These are phyloP conservation scores for Corchorus capsularis DNA, from an alignment of 345 rosid genomes.

Conservation along the genomic window DNA sequence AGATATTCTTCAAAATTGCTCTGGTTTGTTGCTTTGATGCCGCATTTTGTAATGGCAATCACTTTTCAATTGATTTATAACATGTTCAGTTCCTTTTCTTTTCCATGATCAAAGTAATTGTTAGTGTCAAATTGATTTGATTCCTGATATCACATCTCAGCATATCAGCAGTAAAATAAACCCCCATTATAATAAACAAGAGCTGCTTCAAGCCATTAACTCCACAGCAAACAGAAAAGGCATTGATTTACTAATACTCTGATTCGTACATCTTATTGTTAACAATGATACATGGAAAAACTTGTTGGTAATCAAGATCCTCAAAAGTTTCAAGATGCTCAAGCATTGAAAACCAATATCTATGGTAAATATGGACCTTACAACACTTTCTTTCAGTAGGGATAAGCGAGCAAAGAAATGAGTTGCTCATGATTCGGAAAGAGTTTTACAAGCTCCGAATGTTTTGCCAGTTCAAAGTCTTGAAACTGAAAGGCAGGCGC, in stretches of 20 bases:
- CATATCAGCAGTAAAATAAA: no score
- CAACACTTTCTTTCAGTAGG: conserved; percentile 31
- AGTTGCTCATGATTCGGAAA: conserved; percentile 60
- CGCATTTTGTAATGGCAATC: conserved; percentile 32
- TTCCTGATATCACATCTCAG: no score
- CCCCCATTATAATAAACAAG: no score
- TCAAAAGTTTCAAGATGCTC: background rate
- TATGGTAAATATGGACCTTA: background rate
- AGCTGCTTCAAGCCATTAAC: no score
- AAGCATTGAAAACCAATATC: background rate
- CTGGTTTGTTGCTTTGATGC: conserved; percentile 22
- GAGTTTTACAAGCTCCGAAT: conserved; percentile 52
- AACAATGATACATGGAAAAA: background rate
- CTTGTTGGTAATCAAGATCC: background rate
- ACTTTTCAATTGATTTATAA: no score
- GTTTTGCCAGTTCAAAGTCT: conserved; percentile 80
- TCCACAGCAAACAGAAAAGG: no score
- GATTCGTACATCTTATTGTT: background rate
- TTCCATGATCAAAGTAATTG: no score
- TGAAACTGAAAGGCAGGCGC: conserved; percentile 92
- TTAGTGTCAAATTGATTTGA: no score
- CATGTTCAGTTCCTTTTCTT: background rate
- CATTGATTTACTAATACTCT: no score
- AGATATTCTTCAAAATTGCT: conserved; percentile 16
- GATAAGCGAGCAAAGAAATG: conserved; percentile 58